Evolutionary conservation across 169 alveolate species (phyloP), one percentile per base, ranked within the genome.

Genomic region (Cryptosporidium felis): DNA sequence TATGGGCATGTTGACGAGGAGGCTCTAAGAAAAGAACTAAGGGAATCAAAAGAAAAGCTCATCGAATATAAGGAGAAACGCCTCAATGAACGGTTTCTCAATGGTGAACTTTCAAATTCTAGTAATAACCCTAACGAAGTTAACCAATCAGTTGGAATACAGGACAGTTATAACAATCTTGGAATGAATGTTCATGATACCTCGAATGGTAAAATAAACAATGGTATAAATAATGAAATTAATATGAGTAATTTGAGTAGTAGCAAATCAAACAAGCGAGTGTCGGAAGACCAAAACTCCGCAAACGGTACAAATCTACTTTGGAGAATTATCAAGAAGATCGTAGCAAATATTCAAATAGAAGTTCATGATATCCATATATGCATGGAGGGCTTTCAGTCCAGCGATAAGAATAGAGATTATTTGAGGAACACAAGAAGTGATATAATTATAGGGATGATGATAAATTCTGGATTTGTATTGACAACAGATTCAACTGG

Each of bases 331-430:
- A 36, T 74, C 14, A 74, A 74, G 26, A 74, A 74, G 58, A 74
- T 74, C 14, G 85, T 74, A 36, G 85, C 85, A 38, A 74, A 74
- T 53, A 23, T 74, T 5, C 85, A 74, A 41, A 40, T 74, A 10
- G 85, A 74, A 40, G 40, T 74, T 53, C 74, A 74, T 28, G 85
- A 74, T 49, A 74, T 74, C 32, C 85, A 74, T 21, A 16, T 74
- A 9, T 74, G 85, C 23, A 74, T 74, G 85, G 53, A 53, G n/a
- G 85, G 85, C 8, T 74, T 74, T 34, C 85, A 74, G 10, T 74
- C 85, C 9, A 53, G 44, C 38, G 85, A 38, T 36, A 41, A 74
- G 9, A 36, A 61, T 40, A 38, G 12, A 16, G 18, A 34, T n/a
- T 42, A 74, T 36, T 53, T 49, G 5, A 56, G 32, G 40, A 56